phyloP scores from a whole-genome alignment of 2,329 filamentous ascomycete genomes.

The Cladosporium sp. region DNA sequence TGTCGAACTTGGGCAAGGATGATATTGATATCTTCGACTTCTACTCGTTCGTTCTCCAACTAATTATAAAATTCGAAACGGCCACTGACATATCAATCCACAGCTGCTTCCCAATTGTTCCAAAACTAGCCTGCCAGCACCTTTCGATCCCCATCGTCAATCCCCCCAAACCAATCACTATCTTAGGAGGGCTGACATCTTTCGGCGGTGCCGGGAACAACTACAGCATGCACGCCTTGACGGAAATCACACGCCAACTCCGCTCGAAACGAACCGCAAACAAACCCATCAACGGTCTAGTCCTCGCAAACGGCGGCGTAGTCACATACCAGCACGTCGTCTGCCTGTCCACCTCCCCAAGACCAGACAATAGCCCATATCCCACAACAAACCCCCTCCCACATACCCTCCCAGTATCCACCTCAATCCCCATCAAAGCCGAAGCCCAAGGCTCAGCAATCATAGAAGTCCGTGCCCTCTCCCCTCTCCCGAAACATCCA shows the following conservation, averaged over 20 bases:
- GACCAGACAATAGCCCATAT: conserved; percentile 38
- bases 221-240: conserved; percentile 62
- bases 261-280: conserved; percentile 31
- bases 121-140: conserved; percentile 60
- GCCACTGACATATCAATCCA: neutral
- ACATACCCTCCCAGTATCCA: conserved; percentile 22
- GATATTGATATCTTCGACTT: conserved; percentile 60
- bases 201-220: conserved; percentile 69
- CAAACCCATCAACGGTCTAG: conserved; percentile 47
- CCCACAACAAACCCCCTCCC: conserved; percentile 42
- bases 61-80: neutral
- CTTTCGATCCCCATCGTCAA: conserved; percentile 48
- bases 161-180: conserved; percentile 50
- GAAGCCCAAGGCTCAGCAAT: conserved; percentile 47
- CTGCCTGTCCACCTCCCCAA: conserved; percentile 49
- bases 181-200: conserved; percentile 61
- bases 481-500: neutral
- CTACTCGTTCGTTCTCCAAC: conserved; percentile 48
- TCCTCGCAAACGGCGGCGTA: conserved; percentile 62
- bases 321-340: conserved; percentile 62
- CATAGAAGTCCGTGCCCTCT: conserved; percentile 45
- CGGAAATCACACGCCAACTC: conserved; percentile 52
- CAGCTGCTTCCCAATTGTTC: conserved; percentile 66
- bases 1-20: conserved; percentile 43
- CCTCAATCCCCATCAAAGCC: conserved; percentile 37